Evolutionary conservation across 176 grass and related monocot genomes (phyloP), one percentile per base, ranked within the genome.

Genomic region (Avena eriantha): DNA sequence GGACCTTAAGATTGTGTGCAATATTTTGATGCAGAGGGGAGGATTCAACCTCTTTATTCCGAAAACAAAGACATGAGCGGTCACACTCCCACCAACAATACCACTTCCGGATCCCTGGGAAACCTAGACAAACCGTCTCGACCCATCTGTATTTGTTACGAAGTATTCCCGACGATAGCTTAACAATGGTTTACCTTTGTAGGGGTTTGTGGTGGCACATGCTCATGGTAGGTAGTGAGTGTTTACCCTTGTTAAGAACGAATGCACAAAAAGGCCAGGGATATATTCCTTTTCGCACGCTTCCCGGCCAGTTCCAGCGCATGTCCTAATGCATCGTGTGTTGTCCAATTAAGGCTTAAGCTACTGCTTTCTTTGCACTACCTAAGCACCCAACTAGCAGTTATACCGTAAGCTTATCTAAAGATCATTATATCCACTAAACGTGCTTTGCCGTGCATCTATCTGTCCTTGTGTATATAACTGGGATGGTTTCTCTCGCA

Each of bases 301-400:
- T 23, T 51, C 72, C 58, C 39, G 6, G 7, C 6, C 19, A 39
- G 33, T 51, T 60, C 73, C 19, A 39, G 34, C 66, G 75, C 69
- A 67, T 77, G 61, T 15, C 29, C 54, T 47, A 14, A 16, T 53
- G 22, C 58, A 26, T 16, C 10, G 4, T 72, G 23, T 76, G 80
- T 77, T 73, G 80, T 61, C 87, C 81, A 88, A 43, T 67, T 21
- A 48, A 29, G 29, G 29, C 29, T 29, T 29, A 29, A 29, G 29
- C 53, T n/a, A 22, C 46, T 41, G 46, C 66, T 56, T 33, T 66
- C 39, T 48, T 26, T 59, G 53, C 50, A 18, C 75, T 88, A 39
- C 54, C 36, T 47, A 53, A 72, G 19, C 75, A 88, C 54, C 39
- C 16, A 63, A 5, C 6, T 45, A 26, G 10, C 10, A 31, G 18